A percentile compares a stretch with the other conserved stretches of the same genome.
Conservation (phyloP, 2,329 filamentous ascomycete genomes). For the Diaporthe sp. region DNA sequence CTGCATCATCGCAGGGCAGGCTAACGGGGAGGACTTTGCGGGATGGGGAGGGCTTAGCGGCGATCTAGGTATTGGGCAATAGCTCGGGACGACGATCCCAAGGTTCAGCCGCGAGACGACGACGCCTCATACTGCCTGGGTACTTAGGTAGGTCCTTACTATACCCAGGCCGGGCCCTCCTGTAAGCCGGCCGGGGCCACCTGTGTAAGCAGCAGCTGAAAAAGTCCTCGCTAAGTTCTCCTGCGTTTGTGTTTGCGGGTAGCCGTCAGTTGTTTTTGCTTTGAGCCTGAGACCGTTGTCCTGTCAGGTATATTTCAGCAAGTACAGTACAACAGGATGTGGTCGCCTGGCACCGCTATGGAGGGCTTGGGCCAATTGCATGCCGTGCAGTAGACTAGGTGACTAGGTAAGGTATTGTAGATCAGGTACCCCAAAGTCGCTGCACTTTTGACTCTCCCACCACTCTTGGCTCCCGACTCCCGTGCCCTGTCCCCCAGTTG, state of each 20-base stretch:
- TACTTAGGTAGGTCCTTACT: too few species aligned
- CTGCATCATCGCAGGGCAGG: not conserved
- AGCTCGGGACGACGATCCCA: not conserved
- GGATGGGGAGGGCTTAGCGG: not conserved
- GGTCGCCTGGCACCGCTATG: too few species aligned
- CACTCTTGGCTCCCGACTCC: conserved; percentile 16
- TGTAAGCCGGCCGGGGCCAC: not conserved
- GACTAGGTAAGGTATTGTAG: not conserved
- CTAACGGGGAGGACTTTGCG: not conserved
- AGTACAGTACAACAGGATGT: not conserved
- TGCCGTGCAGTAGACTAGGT: too few species aligned
- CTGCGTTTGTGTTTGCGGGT: too few species aligned
- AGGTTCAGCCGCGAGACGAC: not conserved
- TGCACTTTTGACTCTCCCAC: not conserved
- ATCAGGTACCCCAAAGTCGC: not conserved
- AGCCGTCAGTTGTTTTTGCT: not conserved
- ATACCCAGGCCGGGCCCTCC: not conserved
- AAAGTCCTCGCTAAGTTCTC: not conserved
- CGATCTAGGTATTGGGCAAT: not conserved
- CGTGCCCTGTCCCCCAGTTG: not conserved
- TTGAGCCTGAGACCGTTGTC: not conserved
- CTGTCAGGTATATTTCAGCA: not conserved
- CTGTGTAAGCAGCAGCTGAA: not conserved
- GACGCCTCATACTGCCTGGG: not conserved
- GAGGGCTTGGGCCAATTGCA: not conserved